Conservation (phyloP, 371 early-diverging fungal species). For the Ordospora colligata region DNA sequence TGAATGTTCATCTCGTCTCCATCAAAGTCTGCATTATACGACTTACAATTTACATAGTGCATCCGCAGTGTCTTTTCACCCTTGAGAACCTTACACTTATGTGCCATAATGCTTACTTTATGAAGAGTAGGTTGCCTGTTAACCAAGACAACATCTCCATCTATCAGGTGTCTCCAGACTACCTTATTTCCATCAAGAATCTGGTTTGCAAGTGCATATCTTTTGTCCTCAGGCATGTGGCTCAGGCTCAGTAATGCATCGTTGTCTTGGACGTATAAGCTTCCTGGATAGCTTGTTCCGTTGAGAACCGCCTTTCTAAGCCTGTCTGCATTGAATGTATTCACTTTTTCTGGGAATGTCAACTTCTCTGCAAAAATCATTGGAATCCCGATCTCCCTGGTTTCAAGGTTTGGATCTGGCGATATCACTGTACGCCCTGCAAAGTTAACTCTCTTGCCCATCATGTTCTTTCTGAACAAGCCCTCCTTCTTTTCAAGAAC, state of each 20-base stretch:
- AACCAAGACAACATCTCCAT: constrained; percentile 88
- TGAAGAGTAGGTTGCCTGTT: constrained; percentile 99
- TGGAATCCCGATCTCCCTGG: constrained; percentile 92
- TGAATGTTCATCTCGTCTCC: constrained; percentile 99
- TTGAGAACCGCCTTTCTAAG: constrained; percentile 85
- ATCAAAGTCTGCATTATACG: constrained; percentile 98
- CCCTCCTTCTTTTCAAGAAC: constrained; percentile 98
- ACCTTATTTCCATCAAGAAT: constrained; percentile 74
- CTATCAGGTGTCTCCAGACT: constrained; percentile 84
- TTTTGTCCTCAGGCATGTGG: constrained; percentile 70
- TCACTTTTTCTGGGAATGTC: constrained; percentile 95
- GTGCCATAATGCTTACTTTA: constrained; percentile 97
- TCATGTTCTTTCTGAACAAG: constrained; percentile 96
- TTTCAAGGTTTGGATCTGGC: constrained; percentile 94
- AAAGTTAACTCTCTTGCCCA: constrained; percentile 99
- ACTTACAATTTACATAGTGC: constrained; percentile 94
- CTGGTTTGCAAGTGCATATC: constrained; percentile 86
- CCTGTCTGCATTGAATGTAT: constrained; percentile 78
- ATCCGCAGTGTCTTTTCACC: constrained; percentile 95
- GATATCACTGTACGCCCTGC: constrained; percentile 97
- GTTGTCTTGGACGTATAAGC: constrained; percentile 59
- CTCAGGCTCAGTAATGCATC: constrained; percentile 66
- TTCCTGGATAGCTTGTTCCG: constrained; percentile 97
- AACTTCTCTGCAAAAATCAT: constrained; percentile 86
- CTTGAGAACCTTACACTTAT: constrained; percentile 84